Evolutionary conservation across 1,284 basidiomycete species (phyloP), one percentile per base, ranked within the genome.

Genomic region (Ganoderma meredithae): DNA sequence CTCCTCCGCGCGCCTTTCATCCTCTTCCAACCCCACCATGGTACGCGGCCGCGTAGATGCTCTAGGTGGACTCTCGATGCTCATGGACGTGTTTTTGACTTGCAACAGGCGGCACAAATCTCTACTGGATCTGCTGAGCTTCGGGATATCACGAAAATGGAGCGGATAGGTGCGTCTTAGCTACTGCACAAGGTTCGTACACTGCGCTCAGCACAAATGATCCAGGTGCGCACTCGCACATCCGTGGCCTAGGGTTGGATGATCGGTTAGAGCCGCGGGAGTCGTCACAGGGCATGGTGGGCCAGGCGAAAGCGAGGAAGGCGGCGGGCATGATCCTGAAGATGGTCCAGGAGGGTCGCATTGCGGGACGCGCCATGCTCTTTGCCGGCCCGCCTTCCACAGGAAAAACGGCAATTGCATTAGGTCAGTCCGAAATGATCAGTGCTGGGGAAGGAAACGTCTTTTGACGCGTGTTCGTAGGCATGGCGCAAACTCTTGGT

Each of bases 261-360:
- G 95, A 95, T 73, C 83, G 90, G 71, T 88, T 99, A 70, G 96
- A 99, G 81, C 96, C 97, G 12, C 88, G 95, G 25, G 88, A 87
- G 41, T 93, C 91, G 77, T 90, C 95, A 0, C 95, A 99, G 80
- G 97, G 97, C 6, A 97, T 99, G 92, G 96, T 99, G 39, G 97
- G 97, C 0, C 97, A 99, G 79, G 93, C 86, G 19, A 95, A 96
- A 78, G 97, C 97, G 22, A 88, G 97, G 44, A 98, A 97, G 80
- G 97, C 97, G 1, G 97, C 97, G 0, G 97, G 97, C 6, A 94
- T 99, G 85, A 97, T 99, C 72, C 88, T 99, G 75, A 97, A 95
- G 82, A 98, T 99, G 96, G 96, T 99, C 1, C 95, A 98, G 80
- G 94, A 98, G 75, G 95, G 95, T 22, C 88, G 92, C 64, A 99